A percentile compares a stretch with the other conserved stretches of the same genome.
phyloP scores from a whole-genome alignment of 2,329 filamentous ascomycete species.

The Spiromastix sp. region DNA sequence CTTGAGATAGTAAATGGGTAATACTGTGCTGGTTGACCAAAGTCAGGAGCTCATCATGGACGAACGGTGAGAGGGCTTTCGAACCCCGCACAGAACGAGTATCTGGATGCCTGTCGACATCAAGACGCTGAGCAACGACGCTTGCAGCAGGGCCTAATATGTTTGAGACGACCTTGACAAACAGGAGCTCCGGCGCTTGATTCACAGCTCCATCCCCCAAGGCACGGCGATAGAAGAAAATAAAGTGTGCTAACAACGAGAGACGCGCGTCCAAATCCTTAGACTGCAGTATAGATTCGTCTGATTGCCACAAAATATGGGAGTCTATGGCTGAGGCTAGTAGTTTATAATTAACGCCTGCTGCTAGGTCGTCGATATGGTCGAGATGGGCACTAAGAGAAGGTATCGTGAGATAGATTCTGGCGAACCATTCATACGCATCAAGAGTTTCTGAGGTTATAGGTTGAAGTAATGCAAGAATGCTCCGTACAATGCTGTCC shows the following conservation, averaged over 20 bases:
- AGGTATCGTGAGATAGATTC: constrained; percentile 36
- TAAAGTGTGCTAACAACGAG: constrained; percentile 50
- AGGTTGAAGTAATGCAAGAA: constrained; percentile 32
- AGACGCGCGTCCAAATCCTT: constrained; percentile 34
- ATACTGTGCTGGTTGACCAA: constrained; percentile 69
- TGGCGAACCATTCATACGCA: constrained; percentile 36
- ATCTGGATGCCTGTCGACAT: constrained; percentile 26
- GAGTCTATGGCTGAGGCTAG: constrained; percentile 29
- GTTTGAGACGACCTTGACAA: constrained; percentile 45
- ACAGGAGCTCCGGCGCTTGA: constrained; percentile 41
- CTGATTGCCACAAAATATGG: constrained; percentile 17
- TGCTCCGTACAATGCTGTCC: constrained; percentile 21
- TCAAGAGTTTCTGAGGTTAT: constrained; percentile 34
- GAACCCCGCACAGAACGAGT: constrained; percentile 19
- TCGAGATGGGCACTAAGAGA: constrained; percentile 28
- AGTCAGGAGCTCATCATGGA: constrained; percentile 56
- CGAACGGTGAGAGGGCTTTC: constrained; percentile 38
- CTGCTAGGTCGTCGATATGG: constrained; percentile 33
- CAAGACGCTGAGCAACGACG: constrained; percentile 42
- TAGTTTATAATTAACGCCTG: constrained; percentile 42
- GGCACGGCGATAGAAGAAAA: constrained; percentile 46
- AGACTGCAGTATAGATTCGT: constrained; percentile 18
- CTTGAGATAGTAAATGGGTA: constrained; percentile 46
- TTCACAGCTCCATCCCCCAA: constrained; percentile 25
- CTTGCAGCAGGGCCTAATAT: constrained; percentile 48